Base-by-base conservation (phyloP, 495 filamentous ascomycete genomes). In the Talaromyces adpressus region DNA sequence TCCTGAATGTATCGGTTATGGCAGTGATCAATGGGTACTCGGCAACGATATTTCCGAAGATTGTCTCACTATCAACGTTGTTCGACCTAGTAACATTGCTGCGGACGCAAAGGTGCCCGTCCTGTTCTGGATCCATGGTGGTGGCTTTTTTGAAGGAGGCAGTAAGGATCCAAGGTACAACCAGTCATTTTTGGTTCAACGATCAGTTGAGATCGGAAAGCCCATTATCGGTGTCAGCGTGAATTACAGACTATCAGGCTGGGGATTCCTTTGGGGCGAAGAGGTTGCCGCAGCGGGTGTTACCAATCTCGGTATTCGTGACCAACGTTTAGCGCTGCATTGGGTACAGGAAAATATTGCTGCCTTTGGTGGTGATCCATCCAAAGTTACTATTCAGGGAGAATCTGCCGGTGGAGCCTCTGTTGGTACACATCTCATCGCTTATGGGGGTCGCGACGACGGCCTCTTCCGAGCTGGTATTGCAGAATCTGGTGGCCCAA, bases 301-400 rank as follows among this genome's bases (percentile, higher is more conserved):
- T 57, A 77, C 81, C 8, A 89, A 89, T 63, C 70, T 87, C 12
- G 84, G 83, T 22, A 71, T 87, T 6, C 69, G 77, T 32, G 86
- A 88, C 64, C 85, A 88, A 64, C 72, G 85, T 20, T 69, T 87
- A n/a, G 85, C 83, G 0, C 69, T 89, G 36, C 79, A 85, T 23
- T 89, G 85, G 86, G 70, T 88, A 4, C 73, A 81, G 41, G 81
- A 84, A 49, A 83, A 86, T 49, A 86, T 87, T 59, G 76, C 63
- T 3, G 72, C 75, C 6, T 86, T 87, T 66, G 36, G 82, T 8
- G 82, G 85, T 1, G 79, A 85, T 53, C 78, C 81, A 1, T 79
- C 78, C 63, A 77, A 85, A 71, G 84, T 88, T 12, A 87, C 84
- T 36, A 84, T 88, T 63, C 84, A 83, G 77, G 87, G 85, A 57